Evolutionary conservation across 495 filamentous ascomycete genomes (phyloP), one percentile per base, ranked within the genome.

Genomic region (Penicillium canariense): DNA sequence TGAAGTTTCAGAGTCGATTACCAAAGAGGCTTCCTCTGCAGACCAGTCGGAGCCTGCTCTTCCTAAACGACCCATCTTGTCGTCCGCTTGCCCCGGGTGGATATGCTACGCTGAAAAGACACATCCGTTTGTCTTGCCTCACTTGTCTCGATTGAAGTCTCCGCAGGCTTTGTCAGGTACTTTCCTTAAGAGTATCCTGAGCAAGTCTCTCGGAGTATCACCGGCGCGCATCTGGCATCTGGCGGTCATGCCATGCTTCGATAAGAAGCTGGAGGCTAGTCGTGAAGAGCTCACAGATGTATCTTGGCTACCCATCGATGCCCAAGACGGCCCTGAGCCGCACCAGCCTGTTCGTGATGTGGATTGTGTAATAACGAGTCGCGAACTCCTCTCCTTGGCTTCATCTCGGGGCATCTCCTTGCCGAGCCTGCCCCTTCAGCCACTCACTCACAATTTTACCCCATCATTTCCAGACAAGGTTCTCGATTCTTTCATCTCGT

Each of bases 61-160:
- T 34, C 81, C 84, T 1, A 81, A 83, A 43, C 82, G 80, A 35
- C 95, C 92, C 0, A 87, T 97, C 49, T 74, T 98, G 12, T 88
- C 93, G 9, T 93, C 91, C 9, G 89, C 90, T 10, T 98, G 94
- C 67, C 94, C 94, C 0, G 94, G 94, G 26, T 98, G 96, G 90
- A 93, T 98, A 28, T 98, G 94, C 72, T 97, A 98, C 68, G 91
- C 93, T 43, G 94, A 98, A 62, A 97, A 97, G 72, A 96, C 90
- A 27, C 93, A 98, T 66, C 90, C 94, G 0, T 85, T 95, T 60
- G 83, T 97, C 36, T 80, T 98, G 38, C 91, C 92, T 6, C 91
- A 98, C 68, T 79, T 98, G 26, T 97, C 91, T 34, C 83, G 83
- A 12, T 77, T 97, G 28, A 97, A 97, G 69, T 96, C 91, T 0